Evolutionary conservation across 768 basidiomycete species (phyloP).

Genomic region (Serendipita sp.): DNA sequence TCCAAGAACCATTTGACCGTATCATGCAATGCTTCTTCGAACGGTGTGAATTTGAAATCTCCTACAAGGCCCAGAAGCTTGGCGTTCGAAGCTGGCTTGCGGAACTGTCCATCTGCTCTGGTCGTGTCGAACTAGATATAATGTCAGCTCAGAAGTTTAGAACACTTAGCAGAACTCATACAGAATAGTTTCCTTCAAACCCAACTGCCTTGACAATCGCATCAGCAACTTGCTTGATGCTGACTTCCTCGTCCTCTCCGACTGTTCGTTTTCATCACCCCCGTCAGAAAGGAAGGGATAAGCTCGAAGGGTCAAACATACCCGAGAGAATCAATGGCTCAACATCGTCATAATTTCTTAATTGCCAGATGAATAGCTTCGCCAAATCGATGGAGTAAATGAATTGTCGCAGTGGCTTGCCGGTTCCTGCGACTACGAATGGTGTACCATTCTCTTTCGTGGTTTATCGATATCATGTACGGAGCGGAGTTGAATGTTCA

Average conservation of each 20-base stretch:
- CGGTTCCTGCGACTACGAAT: constrained; percentile 77
- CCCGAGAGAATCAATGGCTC: constrained; percentile 88
- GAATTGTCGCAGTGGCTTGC: constrained; percentile 89
- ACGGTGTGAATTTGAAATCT: constrained; percentile 81
- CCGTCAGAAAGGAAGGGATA: neutral
- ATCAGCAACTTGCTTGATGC: constrained; percentile 79
- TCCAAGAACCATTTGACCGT: constrained; percentile 78
- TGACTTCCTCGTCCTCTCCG: constrained; percentile 85
- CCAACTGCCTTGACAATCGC: constrained; percentile 74
- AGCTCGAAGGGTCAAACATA: constrained; percentile 16
- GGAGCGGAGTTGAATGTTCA: constrained; percentile 5
- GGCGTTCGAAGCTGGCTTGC: constrained; percentile 89
- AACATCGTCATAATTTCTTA: constrained; percentile 79
- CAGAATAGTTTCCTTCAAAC: constrained; percentile 61
- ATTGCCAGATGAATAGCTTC: constrained; percentile 85
- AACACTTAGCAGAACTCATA: constrained; percentile 19
- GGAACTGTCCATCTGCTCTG: constrained; percentile 83
- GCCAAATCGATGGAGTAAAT: constrained; percentile 95
- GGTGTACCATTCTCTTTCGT: constrained; percentile 56
- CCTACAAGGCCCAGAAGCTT: constrained; percentile 65
- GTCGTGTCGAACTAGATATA: constrained; percentile 34
- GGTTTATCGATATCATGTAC: constrained; percentile 5
- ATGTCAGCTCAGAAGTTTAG: neutral
- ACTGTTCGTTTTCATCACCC: constrained; percentile 27
- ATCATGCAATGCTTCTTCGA: constrained; percentile 60